These are phyloP conservation scores for Acrocalymma vagum DNA, from an alignment of 2,329 filamentous ascomycete genomes.

Conservation along the genomic window DNA sequence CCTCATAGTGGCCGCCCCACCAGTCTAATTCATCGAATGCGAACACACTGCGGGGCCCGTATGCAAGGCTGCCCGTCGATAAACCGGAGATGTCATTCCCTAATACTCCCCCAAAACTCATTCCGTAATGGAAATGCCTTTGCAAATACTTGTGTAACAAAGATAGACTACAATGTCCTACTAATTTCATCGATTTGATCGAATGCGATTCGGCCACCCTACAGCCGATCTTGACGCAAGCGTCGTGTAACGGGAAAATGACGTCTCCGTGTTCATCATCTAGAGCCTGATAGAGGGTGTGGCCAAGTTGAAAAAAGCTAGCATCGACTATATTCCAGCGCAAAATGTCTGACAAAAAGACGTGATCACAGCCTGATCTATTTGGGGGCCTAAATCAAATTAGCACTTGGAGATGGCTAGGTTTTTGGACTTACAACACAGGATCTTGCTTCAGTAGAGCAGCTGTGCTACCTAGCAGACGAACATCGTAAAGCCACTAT, in stretches of 20 bases:
- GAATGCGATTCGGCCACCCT: constrained; percentile 18
- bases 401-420: too few relatives aligned
- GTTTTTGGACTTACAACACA: too few relatives aligned
- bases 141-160: too few relatives aligned
- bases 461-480: constrained; percentile 22
- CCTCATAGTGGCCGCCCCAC: constrained; percentile 35
- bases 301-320: constrained; percentile 23
- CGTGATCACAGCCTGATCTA: constrained; percentile 7
- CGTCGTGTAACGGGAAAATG: constrained; percentile 33
- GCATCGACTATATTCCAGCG: constrained; percentile 19
- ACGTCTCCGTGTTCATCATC: constrained; percentile 17
- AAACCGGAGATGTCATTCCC: constrained; percentile 31
- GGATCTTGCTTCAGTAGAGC: constrained; percentile 15
- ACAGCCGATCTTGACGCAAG: constrained; percentile 30
- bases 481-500: constrained; percentile 35
- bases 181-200: not conserved
- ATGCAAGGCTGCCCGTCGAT: constrained; percentile 9
- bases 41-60: constrained; percentile 29
- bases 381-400: constrained; percentile 13
- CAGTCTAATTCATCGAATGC: constrained; percentile 28
- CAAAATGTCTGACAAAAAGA: constrained; percentile 30
- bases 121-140: too few relatives aligned
- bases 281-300: constrained; percentile 13
- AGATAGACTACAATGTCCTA: too few relatives aligned
- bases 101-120: too few relatives aligned